phyloP scores from a whole-genome alignment of 1,284 basidiomycete genomes.

The Taiwanofungus camphoratus region DNA sequence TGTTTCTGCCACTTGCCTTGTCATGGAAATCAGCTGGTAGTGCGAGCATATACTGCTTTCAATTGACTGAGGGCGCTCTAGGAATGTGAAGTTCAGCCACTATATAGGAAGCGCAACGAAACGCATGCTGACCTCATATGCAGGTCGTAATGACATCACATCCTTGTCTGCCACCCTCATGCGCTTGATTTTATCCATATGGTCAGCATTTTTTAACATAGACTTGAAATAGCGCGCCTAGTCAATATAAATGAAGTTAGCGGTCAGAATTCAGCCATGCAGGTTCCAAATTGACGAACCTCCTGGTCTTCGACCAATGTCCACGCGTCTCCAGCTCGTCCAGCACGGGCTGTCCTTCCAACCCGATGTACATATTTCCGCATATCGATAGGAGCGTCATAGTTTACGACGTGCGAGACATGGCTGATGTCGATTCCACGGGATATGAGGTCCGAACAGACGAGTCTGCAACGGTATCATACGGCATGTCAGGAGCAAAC shows the following conservation, averaged over 20 bases:
- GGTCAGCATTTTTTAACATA: conserved; percentile 75
- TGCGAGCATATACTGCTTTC: conserved; percentile 31
- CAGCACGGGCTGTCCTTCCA: conserved; percentile 91
- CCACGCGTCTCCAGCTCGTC: conserved; percentile 85
- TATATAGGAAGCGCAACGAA: neutral
- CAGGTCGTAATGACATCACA: conserved; percentile 45
- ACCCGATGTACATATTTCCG: conserved; percentile 97
- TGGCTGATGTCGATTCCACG: conserved; percentile 95
- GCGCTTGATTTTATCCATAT: conserved; percentile 69
- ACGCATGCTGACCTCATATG: conserved; percentile 56
- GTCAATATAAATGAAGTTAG: neutral
- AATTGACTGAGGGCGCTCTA: conserved; percentile 34
- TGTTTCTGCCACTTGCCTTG: too few species aligned
- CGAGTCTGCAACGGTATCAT: conserved; percentile 46
- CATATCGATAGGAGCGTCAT: conserved; percentile 95
- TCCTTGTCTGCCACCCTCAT: conserved; percentile 66
- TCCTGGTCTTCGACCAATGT: conserved; percentile 95
- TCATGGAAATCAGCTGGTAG: conserved; percentile 44
- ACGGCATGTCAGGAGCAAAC: neutral
- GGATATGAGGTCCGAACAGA: conserved; percentile 94
- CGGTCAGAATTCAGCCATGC: neutral
- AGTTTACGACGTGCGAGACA: conserved; percentile 89
- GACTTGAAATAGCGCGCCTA: conserved; percentile 86
- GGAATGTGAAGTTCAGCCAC: conserved; percentile 3
- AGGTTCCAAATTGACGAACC: conserved; percentile 35